Evolutionary conservation across 1,139 yeast genomes (phyloP).

Genomic region (Geotrichum carabidarum): DNA sequence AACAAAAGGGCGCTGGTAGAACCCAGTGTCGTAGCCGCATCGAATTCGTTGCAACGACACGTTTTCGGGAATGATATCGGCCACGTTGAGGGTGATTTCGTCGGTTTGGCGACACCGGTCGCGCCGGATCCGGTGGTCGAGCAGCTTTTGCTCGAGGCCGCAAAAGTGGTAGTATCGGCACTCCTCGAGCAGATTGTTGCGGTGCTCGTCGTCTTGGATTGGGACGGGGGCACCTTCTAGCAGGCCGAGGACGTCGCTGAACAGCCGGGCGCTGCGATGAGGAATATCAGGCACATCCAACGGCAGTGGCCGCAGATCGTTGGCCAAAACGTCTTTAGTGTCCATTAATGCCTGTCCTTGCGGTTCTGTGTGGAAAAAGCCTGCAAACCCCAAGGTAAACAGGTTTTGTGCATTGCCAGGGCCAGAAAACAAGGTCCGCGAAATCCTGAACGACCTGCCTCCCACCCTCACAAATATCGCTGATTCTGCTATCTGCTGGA

Average conservation of each 20-base stretch:
- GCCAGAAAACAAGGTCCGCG: constrained; percentile 48
- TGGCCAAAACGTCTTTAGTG: constrained; percentile 37
- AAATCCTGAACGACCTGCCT: constrained; percentile 52
- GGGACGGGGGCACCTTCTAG: constrained; percentile 51
- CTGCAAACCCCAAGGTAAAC: constrained; percentile 58
- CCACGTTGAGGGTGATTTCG: constrained; percentile 53
- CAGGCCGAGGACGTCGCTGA: constrained; percentile 54
- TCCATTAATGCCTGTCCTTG: constrained; percentile 30
- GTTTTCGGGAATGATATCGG: constrained; percentile 38
- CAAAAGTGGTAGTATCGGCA: constrained; percentile 72
- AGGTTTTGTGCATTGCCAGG: constrained; percentile 75
- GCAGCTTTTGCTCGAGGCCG: constrained; percentile 65
- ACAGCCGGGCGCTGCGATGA: constrained; percentile 53
- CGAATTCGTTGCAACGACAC: constrained; percentile 1
- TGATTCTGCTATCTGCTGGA: constrained; percentile 46
- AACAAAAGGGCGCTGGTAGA: constrained; percentile 57
- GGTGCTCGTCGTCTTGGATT: constrained; percentile 50
- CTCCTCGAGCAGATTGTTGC: constrained; percentile 56
- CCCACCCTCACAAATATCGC: constrained; percentile 64
- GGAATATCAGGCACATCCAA: constrained; percentile 52
- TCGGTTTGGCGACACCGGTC: constrained; percentile 50
- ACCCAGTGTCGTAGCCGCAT: constrained; percentile 12
- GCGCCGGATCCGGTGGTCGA: constrained; percentile 47
- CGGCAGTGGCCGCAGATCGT: constrained; percentile 62
- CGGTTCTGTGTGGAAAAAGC: constrained; percentile 36